These are phyloP conservation scores for Fusarium penzigii DNA, from an alignment of 2,329 filamentous ascomycete genomes.

Conservation along the genomic window DNA sequence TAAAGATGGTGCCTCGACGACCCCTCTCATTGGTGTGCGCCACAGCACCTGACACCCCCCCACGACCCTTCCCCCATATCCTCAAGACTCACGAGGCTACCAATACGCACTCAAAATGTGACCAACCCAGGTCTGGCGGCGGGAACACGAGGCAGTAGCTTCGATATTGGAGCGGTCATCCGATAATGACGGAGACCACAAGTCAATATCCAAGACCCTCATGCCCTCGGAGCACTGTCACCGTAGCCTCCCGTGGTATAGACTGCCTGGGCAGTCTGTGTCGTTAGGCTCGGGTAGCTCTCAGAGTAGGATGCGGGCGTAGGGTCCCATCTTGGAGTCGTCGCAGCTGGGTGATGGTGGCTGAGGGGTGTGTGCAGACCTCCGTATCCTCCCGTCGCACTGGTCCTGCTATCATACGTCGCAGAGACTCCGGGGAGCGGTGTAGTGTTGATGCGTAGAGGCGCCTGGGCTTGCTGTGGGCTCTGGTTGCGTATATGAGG, in stretches of 20 bases:
- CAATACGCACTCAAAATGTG: conserved; percentile 25
- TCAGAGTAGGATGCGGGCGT: conserved; percentile 41
- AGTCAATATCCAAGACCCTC: conserved; percentile 22
- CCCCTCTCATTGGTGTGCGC: conserved; percentile 38
- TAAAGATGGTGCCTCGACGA: conserved; percentile 22
- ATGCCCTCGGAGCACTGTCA: conserved; percentile 45
- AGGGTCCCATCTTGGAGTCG: conserved; percentile 45
- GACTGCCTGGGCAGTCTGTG: conserved; percentile 39
- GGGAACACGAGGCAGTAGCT: conserved; percentile 24
- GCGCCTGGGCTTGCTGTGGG: conserved; percentile 35
- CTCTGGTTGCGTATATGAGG: conserved; percentile 37
- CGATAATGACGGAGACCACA: conserved; percentile 16
- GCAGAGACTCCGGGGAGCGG: conserved; percentile 39
- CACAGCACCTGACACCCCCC: conserved; percentile 40
- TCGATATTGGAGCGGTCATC: conserved; percentile 21
- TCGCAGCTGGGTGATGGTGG: conserved; percentile 39
- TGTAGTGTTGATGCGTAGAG: conserved; percentile 40
- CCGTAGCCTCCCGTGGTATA: conserved; percentile 46
- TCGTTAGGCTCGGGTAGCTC: conserved; percentile 39
- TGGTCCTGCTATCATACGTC: conserved; percentile 40
- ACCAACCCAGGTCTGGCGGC: conserved; percentile 14
- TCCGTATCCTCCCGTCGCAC: conserved; percentile 37
- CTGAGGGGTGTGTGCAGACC: conserved; percentile 43
- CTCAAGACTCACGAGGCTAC: conserved; percentile 34
- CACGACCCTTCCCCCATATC: conserved; percentile 27